Evolutionary conservation across 2,329 filamentous ascomycete genomes (phyloP), one percentile per base, ranked within the genome.

Genomic region (Monilinia fructicola): DNA sequence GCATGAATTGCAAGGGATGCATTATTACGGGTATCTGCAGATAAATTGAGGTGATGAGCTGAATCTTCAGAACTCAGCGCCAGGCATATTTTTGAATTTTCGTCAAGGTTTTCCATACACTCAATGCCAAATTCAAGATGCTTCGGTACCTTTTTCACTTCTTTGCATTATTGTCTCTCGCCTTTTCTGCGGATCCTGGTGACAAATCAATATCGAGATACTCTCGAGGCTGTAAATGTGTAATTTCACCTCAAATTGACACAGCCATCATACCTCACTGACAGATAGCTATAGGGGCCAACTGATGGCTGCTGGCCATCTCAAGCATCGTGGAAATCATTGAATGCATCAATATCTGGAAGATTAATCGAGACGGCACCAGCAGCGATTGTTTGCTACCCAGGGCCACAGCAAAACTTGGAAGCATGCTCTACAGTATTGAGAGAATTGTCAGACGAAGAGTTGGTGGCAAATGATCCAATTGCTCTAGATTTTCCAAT

Each of bases 401-500:
- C 74, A 67, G 69, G 75, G 53, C 68, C 73, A 28, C 69, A 71
- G 60, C 76, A 74, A 71, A 69, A 77, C 42, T 58, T 71, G 31
- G 69, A 71, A 5, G 66, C 72, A 11, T 83, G 81, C 65, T 63
- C 71, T 46, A 65, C 64, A 26, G 69, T 77, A 42, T 55, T 70
- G 31, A 56, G 70, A 58, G 71, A 71, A 68, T 77, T 77, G 74
- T 54, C 26, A 28, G 76, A 73, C 64, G 75, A 76, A 64, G 76
- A 78, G 18, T 79, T 78, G 67, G 76, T 80, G 73, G 69, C 71
- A 18, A 68, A 68, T 42, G 72, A 79, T 67, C 78, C 78, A 26
- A 70, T 79, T 68, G 78, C 78, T 58, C 72, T 73, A 71, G 71
- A 76, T 70, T 77, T 81, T 53, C 83, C 76, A 69, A 77, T 78